Base-by-base conservation (phyloP, 495 filamentous ascomycete genomes). In the Apodospora peruviana region DNA sequence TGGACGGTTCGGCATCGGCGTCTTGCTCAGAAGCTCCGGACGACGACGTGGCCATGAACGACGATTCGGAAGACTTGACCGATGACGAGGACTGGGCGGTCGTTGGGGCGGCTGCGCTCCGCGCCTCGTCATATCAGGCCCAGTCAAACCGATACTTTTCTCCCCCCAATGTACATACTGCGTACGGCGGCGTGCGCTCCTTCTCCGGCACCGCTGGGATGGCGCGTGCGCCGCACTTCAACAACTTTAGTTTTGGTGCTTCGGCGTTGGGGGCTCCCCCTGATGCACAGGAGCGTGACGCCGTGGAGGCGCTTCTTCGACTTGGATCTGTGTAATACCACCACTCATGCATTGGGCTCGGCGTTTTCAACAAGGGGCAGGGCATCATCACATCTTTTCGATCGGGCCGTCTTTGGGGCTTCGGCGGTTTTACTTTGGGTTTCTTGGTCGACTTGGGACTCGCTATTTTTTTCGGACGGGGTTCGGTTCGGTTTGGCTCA, bases 11-110 rank as follows among this genome's bases (percentile, higher is more conserved):
- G 21, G 81, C 75, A 34, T 85, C 84, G 49, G 83, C 80, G 32
- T 87, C 87, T 36, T 85, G 84, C 42, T 88, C 83, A 25, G 85
- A 86, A 53, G 81, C 78, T n/a, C 83, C 82, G n/a, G 84, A 85
- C 55, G 82, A 83, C 27, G 83, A 84, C 24, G 76, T 85, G 58
- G 74, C 75, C 57, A 75, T 78, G 75, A 68, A 68, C 52, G 75
- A 79, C 56, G 80, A 86, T 60, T 81, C 88, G 47, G 85, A 86
- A 55, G 88, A 94, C 61, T 77, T 83, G 44, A 97, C 93, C n/a
- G 93, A 98, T 66, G 90, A 96, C 54, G 93, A 98, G 65, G 91
- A 98, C 70, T 95, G 90, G 90, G 90, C 88, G 18, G 82, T 84
- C 47, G 88, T 96, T 40, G 91, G 90, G 22, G 87, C 91, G 18